These are phyloP conservation scores for Ballota nigra DNA, from an alignment of 257 asterid genomes.

Conservation along the genomic window DNA sequence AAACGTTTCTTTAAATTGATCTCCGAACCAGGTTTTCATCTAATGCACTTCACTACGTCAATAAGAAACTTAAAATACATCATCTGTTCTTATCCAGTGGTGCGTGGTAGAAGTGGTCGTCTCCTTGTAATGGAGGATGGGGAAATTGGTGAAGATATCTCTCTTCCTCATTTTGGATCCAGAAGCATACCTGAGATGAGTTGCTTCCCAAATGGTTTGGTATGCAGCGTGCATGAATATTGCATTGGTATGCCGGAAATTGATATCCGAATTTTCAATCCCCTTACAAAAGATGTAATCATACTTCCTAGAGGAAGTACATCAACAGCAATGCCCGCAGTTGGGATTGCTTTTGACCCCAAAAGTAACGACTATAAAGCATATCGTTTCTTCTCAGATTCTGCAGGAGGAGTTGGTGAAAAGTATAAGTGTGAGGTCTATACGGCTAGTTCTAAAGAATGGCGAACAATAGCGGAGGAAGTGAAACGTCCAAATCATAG, in stretches of 20 bases:
- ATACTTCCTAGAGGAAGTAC: constrained; percentile 27
- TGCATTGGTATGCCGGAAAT: neutral
- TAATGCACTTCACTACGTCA: constrained; percentile 17
- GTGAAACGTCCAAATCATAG: constrained; percentile 4
- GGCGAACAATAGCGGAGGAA: constrained; percentile 20
- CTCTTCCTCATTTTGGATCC: constrained; percentile 14
- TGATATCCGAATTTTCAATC: constrained; percentile 24
- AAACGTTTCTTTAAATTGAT: constrained; percentile 27
- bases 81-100: constrained; percentile 21
- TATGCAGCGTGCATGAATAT: constrained; percentile 21
- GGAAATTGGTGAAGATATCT: constrained; percentile 6
- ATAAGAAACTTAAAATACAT: constrained; percentile 15
- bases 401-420: neutral
- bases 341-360: constrained; percentile 29
- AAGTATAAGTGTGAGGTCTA: constrained; percentile 25
- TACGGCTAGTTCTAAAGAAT: constrained; percentile 12
- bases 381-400: constrained; percentile 22
- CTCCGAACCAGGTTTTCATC: constrained; percentile 21
- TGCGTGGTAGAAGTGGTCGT: neutral
- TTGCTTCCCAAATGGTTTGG: constrained; percentile 32
- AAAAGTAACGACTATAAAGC: constrained; percentile 13
- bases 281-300: constrained; percentile 13
- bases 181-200: constrained; percentile 13
- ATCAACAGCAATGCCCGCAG: neutral
- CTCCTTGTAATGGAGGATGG: constrained; percentile 30